These are phyloP conservation scores for Stephania japonica DNA, from an alignment of 164 flowering plant species.

Conservation along the genomic window DNA sequence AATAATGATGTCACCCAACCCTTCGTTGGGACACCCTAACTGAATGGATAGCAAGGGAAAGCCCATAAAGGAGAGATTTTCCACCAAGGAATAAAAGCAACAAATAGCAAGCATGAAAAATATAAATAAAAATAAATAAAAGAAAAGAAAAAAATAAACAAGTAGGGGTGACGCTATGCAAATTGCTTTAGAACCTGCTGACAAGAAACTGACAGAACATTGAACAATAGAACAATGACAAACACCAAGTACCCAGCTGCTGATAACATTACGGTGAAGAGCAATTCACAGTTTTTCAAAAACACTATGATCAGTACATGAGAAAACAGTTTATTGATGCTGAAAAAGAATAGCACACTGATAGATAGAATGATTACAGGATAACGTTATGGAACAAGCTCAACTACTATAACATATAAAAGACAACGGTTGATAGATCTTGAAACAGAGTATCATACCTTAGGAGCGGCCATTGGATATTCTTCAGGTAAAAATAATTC, in stretches of 20 bases:
- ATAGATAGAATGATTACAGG: no score
- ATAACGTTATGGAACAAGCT: neutral
- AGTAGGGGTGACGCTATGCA: neutral
- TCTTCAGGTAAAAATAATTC: slow-evolving; percentile 90
- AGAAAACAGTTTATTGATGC: no score
- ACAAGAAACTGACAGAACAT: neutral
- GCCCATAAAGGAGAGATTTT: neutral
- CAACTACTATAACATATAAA: neutral
- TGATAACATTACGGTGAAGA: neutral
- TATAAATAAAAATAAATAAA: no score
- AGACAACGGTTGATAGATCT: neutral
- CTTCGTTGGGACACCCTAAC: neutral
- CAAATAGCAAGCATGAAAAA: neutral
- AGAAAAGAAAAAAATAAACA: neutral
- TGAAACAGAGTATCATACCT: slow-evolving; percentile 35
- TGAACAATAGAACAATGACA: neutral
- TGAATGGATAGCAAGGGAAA: neutral
- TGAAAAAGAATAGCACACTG: no score
- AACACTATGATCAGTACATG: no score
- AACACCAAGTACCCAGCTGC: neutral
- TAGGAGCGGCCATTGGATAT: slow-evolving; percentile 94
- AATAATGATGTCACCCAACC: neutral
- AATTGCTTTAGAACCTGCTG: neutral
- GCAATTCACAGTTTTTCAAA: no score
- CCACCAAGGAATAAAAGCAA: neutral